Base-by-base conservation (phyloP, 345 rosid species). In the Dimocarpus longan region DNA sequence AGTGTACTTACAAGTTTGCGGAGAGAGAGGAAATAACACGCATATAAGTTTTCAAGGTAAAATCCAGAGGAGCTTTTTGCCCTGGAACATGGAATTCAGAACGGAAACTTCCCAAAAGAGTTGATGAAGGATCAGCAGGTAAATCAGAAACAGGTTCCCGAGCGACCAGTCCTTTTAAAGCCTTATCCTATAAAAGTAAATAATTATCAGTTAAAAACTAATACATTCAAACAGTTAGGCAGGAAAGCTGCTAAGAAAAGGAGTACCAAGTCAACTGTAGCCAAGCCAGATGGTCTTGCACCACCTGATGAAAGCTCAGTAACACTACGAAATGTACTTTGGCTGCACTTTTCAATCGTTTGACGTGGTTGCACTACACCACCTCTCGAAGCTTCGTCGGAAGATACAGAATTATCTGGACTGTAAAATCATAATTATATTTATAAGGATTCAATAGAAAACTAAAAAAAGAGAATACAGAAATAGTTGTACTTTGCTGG, bases 191-290 rank as follows among this genome's bases (percentile, higher is more conserved):
- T 66, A 70, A 74, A 82, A 78, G 75, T 59, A 81, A 60, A 60
- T n/a, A 50, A 66, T 13, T 60, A 74, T 56, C 78, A 43, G 70
- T 74, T 69, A 70, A 39, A 56, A 81, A 32, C 21, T 70, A 21
- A 66, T 19, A 67, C 5, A 71, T 68, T 68, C 52, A 83, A 39
- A 60, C 39, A 73, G 70, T 10, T 64, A 76, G 37, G 46, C 67
- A 66, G 64, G 48, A 66, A 75, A 80, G 78, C 37, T 68, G 43
- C 26, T 10, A 62, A 80, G n/a, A 80, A 81, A 62, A 82, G 50
- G 48, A 64, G 80, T 93, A 96, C 99, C 99, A 96, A 89, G 82
- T 96, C 99, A 73, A 92, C 84, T 76, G 81, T 75, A 73, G 87
- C 71, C 79, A 84, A 80, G 76, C 78, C 77, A 60, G 92, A 80